phyloP scores from a whole-genome alignment of 2,329 filamentous ascomycete genomes.

The Lasiodiplodia sp. region DNA sequence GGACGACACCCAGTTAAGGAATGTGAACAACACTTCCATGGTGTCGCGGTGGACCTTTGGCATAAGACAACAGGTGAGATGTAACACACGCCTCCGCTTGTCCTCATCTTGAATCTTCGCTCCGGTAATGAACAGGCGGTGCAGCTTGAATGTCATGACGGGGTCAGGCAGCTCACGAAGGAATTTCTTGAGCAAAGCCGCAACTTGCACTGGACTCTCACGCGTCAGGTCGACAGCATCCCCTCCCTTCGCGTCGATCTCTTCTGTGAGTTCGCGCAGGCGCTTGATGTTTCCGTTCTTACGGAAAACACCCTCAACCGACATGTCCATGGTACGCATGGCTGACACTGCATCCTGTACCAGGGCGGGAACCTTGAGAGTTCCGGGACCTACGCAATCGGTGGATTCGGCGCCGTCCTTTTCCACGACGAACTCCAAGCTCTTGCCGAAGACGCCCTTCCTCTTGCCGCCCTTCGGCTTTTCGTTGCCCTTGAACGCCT shows the following conservation, averaged over 20 bases:
- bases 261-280: conserved; percentile 82
- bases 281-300: conserved; percentile 99
- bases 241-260: conserved; percentile 85
- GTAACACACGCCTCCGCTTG: conserved; percentile 82
- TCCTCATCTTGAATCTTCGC: conserved; percentile 85
- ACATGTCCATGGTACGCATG: conserved; percentile 99
- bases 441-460: conserved; percentile 92
- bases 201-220: conserved; percentile 91
- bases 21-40: conserved; percentile 92
- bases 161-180: conserved; percentile 93
- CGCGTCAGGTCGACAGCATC: conserved; percentile 85
- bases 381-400: conserved; percentile 91
- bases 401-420: conserved; percentile 97
- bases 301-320: conserved; percentile 96
- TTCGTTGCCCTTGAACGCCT: conserved; percentile 74
- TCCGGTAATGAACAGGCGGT: conserved; percentile 86
- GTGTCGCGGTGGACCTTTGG: conserved; percentile 93
- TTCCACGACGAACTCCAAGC: conserved; percentile 86
- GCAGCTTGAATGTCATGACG: conserved; percentile 92
- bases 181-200: conserved; percentile 93
- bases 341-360: conserved; percentile 94
- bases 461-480: conserved; percentile 81
- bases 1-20: conserved; percentile 96
- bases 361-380: conserved; percentile 88
- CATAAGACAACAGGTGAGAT: conserved; percentile 89